Percentiles rank a stretch among this genome's conserved stretches.
These are phyloP conservation scores for Mortierella sp. DNA, from an alignment of 371 early-diverging fungal genomes.

Conservation along the genomic window DNA sequence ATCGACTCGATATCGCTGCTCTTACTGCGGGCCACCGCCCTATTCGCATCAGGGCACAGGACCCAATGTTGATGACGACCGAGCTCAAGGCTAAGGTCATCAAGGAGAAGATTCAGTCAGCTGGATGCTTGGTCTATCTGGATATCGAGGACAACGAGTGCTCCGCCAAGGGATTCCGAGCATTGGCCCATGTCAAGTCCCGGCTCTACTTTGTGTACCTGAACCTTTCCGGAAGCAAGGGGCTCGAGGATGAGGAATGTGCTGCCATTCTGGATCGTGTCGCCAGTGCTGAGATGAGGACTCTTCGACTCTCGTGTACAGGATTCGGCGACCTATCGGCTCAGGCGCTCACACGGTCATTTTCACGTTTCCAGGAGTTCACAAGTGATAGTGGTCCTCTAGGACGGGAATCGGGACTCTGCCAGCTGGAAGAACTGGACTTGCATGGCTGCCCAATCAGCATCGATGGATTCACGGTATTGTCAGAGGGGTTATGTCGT, in stretches of 20 bases:
- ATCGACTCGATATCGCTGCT: slow-evolving; percentile 40
- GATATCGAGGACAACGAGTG: slow-evolving; percentile 53
- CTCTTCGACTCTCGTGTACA: slow-evolving; percentile 36
- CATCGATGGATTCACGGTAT: slow-evolving; percentile 16
- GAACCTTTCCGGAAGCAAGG: slow-evolving; percentile 40
- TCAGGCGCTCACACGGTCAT: slow-evolving; percentile 19
- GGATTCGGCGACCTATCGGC: slow-evolving; percentile 42
- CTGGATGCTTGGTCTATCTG: slow-evolving; percentile 39
- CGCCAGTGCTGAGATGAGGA: slow-evolving; percentile 31
- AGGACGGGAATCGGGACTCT: slow-evolving; percentile 9
- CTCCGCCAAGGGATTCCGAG: slow-evolving; percentile 34
- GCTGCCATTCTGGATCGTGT: slow-evolving; percentile 32
- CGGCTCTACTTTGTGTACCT: slow-evolving; percentile 32
- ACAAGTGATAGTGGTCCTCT: neutral
- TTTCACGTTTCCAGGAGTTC: neutral
- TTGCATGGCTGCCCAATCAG: slow-evolving; percentile 42
- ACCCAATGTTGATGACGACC: neutral
- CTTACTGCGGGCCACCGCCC: slow-evolving; percentile 45
- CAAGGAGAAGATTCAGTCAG: slow-evolving; percentile 28
- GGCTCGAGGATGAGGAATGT: slow-evolving; percentile 36
- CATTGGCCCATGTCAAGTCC: slow-evolving; percentile 35
- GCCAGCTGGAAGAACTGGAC: slow-evolving; percentile 48
- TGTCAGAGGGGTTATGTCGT: slow-evolving; percentile 19
- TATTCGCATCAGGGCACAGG: slow-evolving; percentile 21
- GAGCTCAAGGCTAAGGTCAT: neutral